Evolutionary conservation across 495 filamentous ascomycete genomes (phyloP).

Genomic region (Letharia lupina): DNA sequence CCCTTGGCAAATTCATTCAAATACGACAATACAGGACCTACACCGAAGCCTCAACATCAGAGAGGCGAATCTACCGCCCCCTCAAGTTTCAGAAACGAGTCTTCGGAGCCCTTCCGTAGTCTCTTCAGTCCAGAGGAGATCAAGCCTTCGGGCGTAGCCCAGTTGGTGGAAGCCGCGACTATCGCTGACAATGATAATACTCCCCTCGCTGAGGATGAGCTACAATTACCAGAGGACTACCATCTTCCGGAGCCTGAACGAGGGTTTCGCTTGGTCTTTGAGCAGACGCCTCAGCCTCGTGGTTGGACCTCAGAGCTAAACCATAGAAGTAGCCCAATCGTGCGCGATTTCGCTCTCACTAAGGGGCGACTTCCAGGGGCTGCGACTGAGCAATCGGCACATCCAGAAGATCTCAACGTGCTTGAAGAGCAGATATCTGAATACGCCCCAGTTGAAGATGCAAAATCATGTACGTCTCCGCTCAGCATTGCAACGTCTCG

Average conservation of each 20-base stretch:
- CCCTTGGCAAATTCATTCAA: not conserved
- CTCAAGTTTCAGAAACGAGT: not conserved
- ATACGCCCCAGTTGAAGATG: not conserved
- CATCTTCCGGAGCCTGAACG: not conserved
- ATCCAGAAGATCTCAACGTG: not conserved
- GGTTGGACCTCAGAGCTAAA: not conserved
- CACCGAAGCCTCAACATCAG: not conserved
- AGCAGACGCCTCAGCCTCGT: slow-evolving; percentile 1
- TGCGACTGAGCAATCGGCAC: not conserved
- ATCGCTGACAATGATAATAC: not conserved
- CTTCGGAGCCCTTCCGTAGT: not conserved
- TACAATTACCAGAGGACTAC: not conserved
- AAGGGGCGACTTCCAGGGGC: not conserved
- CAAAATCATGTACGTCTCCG: not conserved
- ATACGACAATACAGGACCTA: not conserved
- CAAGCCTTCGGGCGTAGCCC: not conserved
- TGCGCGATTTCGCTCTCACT: not conserved
- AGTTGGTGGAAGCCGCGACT: not conserved
- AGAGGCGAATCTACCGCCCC: not conserved
- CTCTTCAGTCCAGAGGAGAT: not conserved
- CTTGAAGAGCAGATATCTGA: not conserved
- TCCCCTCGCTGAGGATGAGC: not conserved
- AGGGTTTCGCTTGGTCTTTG: slow-evolving; percentile 12
- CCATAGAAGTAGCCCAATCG: not conserved
- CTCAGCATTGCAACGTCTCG: not conserved